A percentile compares a stretch with the other conserved stretches of the same genome.
Evolutionary conservation across 1,284 basidiomycete genomes (phyloP).

Genomic region (Sanghuangporus weigelae): DNA sequence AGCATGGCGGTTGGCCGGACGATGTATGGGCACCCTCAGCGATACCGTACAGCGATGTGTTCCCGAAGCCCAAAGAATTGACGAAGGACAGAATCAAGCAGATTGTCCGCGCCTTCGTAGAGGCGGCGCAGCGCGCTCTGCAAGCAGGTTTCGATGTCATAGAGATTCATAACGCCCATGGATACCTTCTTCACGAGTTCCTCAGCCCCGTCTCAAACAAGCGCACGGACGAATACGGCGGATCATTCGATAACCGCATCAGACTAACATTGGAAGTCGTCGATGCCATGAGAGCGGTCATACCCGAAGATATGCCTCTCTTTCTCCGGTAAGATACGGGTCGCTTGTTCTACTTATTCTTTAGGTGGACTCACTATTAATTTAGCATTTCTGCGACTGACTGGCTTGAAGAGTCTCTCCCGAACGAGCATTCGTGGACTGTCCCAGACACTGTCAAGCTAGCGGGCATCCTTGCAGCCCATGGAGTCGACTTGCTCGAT

Average conservation of each 20-base stretch:
- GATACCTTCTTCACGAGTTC: conserved; percentile 36
- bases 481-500: conserved; percentile 56
- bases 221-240: conserved; percentile 51
- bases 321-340: conserved; percentile 43
- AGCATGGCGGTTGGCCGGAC: conserved; percentile 43
- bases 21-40: conserved; percentile 37
- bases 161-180: conserved; percentile 53
- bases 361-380: conserved; percentile 22
- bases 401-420: conserved; percentile 45
- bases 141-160: conserved; percentile 47
- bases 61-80: conserved; percentile 50
- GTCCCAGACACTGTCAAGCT: conserved; percentile 49
- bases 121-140: conserved; percentile 38
- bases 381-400: conserved; percentile 49
- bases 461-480: conserved; percentile 40
- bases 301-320: conserved; percentile 39
- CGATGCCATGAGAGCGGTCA: conserved; percentile 33
- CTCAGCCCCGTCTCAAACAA: conserved; percentile 45
- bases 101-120: conserved; percentile 43
- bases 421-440: conserved; percentile 47
- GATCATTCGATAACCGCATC: conserved; percentile 49
- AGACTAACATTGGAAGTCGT: conserved; percentile 44
- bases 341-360: conserved; percentile 23
- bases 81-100: conserved; percentile 40
- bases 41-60: conserved; percentile 44